Evolutionary conservation across 1,284 basidiomycete species (phyloP), one percentile per base, ranked within the genome.

Genomic region (Ganoderma lucidum): DNA sequence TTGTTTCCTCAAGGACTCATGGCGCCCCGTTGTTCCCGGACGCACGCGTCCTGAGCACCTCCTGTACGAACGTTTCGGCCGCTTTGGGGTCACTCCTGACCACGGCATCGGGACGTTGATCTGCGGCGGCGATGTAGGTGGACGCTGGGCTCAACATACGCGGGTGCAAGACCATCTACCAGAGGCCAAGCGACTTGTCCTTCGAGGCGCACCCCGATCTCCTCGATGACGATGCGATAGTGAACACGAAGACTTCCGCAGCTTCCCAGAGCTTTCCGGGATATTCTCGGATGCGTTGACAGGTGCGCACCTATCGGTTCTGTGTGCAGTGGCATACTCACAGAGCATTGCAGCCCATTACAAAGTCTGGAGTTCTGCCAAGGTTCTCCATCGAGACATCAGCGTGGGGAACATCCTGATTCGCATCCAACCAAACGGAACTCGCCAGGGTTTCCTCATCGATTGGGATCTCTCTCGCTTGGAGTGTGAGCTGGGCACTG

Each of bases 391-490:
- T 19, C 62, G 70, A 0, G 70, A 71, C 41, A 60, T 71, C 10
- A 69, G 68, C 48, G 55, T 65, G 2, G 65, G 63, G 1, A 71
- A 71, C n/a, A 69, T 71, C 30, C 41, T 71, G 55, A 69, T 69
- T 30, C 30, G 15, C 45, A 30, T 39, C 10, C n/a, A 63, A 19
- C 58, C 45, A 2, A 17, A 19, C 4, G 56, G 53, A 3, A n/a
- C 41, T 0, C 8, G 4, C 2, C 53, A 35, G 30, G 28, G 41
- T 8, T 28, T 66, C 28, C 63, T 71, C 9, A 60, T 63, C 17
- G 70, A 69, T 35, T 71, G 70, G 70, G 70, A 71, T 32, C 55
- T 71, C 6, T 63, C 64, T 9, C 58, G 59, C 3, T 23, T 44
- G 14, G 19, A 37, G 17, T 28, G 51, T 2, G 62, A 66, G 28